Conservation (phyloP, 2,329 filamentous ascomycete genomes). For the Chrysosphaeria jannelii region DNA sequence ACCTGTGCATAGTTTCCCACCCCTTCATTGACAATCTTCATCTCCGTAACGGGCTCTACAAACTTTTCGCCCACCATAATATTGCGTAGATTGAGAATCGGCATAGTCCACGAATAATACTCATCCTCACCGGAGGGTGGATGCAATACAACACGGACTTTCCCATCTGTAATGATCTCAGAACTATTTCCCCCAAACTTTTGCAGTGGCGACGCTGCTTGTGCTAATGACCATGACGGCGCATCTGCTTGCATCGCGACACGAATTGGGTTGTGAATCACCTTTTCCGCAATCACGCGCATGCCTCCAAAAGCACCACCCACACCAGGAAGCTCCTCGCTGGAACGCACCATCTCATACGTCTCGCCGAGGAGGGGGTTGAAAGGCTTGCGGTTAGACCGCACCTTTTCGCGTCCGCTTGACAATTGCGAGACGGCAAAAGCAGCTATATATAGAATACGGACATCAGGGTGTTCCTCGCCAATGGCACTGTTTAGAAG, state of each 20-base stretch:
- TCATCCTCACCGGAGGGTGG: constrained; percentile 36
- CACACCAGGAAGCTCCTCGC: constrained; percentile 35
- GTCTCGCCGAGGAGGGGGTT: constrained; percentile 93
- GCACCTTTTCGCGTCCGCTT: constrained; percentile 55
- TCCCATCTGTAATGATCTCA: constrained; percentile 78
- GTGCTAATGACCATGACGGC: constrained; percentile 56
- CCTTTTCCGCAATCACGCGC: constrained; percentile 82
- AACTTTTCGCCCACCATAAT: constrained; percentile 97
- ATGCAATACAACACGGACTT: constrained; percentile 45
- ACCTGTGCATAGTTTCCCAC: constrained; percentile 59
- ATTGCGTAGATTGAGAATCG: constrained; percentile 77
- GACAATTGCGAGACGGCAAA: constrained; percentile 80
- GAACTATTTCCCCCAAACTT: constrained; percentile 98
- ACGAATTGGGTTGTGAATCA: constrained; percentile 71
- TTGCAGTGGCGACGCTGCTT: constrained; percentile 66
- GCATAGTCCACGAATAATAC: constrained; percentile 62
- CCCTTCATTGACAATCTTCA: constrained; percentile 62
- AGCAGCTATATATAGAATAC: constrained; percentile 58
- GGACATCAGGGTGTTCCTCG: constrained; percentile 28
- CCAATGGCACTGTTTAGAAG: constrained; percentile 49
- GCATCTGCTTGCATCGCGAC: constrained; percentile 84
- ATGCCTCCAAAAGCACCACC: constrained; percentile 45
- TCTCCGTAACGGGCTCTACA: constrained; percentile 72
- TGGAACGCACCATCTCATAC: constrained; percentile 68
- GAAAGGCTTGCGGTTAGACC: constrained; percentile 83